A percentile compares a stretch with the other conserved stretches of the same genome.
phyloP scores from a whole-genome alignment of 495 filamentous ascomycete species.

The Tuber brumale region DNA sequence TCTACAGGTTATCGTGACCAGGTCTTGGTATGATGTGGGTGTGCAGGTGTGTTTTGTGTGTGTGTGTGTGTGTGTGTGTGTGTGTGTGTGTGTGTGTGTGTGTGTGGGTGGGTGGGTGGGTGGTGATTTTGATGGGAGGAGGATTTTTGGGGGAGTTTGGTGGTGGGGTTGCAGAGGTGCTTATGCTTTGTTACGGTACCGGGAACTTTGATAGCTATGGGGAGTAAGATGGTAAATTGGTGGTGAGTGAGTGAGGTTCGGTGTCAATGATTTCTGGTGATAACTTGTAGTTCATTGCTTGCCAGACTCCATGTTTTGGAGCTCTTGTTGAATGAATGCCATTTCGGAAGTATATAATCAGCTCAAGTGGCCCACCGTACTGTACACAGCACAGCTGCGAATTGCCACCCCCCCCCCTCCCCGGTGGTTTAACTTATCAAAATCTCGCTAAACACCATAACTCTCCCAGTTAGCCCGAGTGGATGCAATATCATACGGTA shows the following conservation, averaged over 20 bases:
- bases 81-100: no score
- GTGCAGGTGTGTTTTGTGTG: not conserved
- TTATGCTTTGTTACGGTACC: not conserved
- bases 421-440: not conserved
- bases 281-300: not conserved
- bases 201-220: no score
- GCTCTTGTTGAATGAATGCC: not conserved
- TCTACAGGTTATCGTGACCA: not conserved
- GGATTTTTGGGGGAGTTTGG: not conserved
- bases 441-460: not conserved
- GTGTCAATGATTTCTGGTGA: not conserved
- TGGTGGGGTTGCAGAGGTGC: not conserved
- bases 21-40: constrained; percentile 5
- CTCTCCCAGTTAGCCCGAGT: no score
- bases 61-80: not conserved
- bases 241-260: not conserved
- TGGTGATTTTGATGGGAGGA: not conserved
- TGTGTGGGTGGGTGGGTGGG: not conserved
- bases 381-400: not conserved
- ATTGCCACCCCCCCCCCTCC: not conserved
- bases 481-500: not conserved
- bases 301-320: not conserved
- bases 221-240: not conserved
- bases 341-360: not conserved
- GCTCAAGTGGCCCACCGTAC: not conserved